Evolutionary conservation across 495 filamentous ascomycete genomes (phyloP).

Genomic region (Hyphodiscus hymeniophilus): DNA sequence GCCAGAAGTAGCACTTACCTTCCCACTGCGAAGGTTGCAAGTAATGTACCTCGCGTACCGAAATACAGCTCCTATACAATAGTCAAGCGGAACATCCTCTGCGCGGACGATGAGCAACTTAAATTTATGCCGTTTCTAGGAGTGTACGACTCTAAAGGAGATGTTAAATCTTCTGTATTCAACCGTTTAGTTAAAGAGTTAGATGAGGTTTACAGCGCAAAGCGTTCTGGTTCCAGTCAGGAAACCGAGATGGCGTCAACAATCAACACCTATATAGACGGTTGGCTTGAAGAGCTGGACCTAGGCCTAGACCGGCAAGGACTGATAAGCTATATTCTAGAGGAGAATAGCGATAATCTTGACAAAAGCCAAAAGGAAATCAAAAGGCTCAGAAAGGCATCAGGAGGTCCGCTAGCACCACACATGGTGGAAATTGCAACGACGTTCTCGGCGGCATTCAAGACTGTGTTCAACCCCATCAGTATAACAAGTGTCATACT

Average conservation of each 20-base stretch:
- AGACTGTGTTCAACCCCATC: slow-evolving; percentile 5
- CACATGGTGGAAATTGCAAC: neutral
- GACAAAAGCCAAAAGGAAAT: neutral
- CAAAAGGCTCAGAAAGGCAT: slow-evolving; percentile 1
- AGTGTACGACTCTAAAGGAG: slow-evolving; percentile 4
- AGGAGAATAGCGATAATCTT: neutral
- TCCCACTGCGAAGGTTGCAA: neutral
- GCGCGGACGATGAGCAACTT: slow-evolving; percentile 18
- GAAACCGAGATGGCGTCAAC: slow-evolving; percentile 6
- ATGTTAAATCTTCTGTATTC: neutral
- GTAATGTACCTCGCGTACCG: slow-evolving; percentile 12
- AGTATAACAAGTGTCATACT: slow-evolving; percentile 8
- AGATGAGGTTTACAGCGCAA: slow-evolving; percentile 6
- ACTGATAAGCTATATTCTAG: slow-evolving; percentile 11
- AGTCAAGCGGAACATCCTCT: slow-evolving; percentile 18
- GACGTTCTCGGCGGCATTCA: slow-evolving; percentile 11
- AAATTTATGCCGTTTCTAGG: slow-evolving; percentile 18
- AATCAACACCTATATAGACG: slow-evolving; percentile 8
- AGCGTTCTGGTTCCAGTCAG: neutral
- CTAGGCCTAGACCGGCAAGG: slow-evolving; percentile 2
- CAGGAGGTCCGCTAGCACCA: neutral
- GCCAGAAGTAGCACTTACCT: slow-evolving; percentile 2
- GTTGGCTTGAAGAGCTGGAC: slow-evolving; percentile 15
- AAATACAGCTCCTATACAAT: slow-evolving; percentile 14
- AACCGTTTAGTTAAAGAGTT: slow-evolving; percentile 13